Evolutionary conservation across 2,329 filamentous ascomycete species (phyloP), one percentile per base, ranked within the genome.

Genomic region (Rutstroemia sp.): DNA sequence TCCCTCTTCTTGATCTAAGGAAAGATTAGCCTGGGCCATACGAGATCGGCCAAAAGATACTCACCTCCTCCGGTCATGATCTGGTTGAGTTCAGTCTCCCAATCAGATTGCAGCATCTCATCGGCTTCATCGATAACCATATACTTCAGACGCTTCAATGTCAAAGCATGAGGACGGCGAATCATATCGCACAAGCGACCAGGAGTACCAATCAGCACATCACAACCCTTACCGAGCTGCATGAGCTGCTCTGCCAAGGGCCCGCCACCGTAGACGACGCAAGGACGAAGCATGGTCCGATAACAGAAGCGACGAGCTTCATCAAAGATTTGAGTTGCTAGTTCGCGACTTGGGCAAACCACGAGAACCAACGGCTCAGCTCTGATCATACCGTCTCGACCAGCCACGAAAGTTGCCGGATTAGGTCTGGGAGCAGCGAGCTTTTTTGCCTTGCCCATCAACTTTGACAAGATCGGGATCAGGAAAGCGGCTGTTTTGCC

Each of bases 371-470:
- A 73, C 4, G 94, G 94, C 75, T 97, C 92, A 7, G 91, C 92
- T 45, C 82, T 81, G 41, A 88, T 81, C 2, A 72, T 70, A 19
- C 64, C 66, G 16, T 76, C 72, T 2, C 72, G 30, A 1, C 73
- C 73, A 2, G 78, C 71, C 10, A 80, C 73, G 65, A 83, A 86
- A 0, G 73, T 77, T 1, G 71, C 70, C 0, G 81, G 76, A 60
- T 86, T 84, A 0, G 92, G 90, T 4, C 92, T 87, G 46, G 83
- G 79, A 5, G 89, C 92, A 1, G 86, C 86, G 6, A 96, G 75
- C 73, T 91, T 92, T 74, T 91, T 94, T 5, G 88, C 90, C 74
- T 97, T 97, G 25, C 94, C 94, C 90, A 97, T 96, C 21, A 99
- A 75, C 70, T 88, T 87, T 58, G 91, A 95, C 51, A 97, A 68